Base-by-base conservation (phyloP, 78 protist genomes). In the Dictyostelium intermedium region DNA sequence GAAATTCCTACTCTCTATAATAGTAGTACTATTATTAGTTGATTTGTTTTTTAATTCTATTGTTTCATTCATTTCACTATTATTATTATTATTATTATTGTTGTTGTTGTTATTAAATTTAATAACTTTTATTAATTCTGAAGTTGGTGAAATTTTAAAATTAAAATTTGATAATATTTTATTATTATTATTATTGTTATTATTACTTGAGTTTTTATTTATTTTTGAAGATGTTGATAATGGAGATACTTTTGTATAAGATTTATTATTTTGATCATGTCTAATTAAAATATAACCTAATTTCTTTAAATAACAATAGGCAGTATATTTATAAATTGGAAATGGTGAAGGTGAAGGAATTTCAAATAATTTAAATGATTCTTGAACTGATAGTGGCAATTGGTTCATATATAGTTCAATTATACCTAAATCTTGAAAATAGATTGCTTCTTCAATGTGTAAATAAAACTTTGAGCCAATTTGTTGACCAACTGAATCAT, bases 371-470 rank as follows among this genome's bases (percentile, higher is more conserved):
- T 85, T 85, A 23, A 32, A 85, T 25, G 84, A 20, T 35, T 85
- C 92, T 85, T 85, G 92, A 7, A 85, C 32, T 2, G 70, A 70
- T 11, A 85, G 16, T 27, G 92, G 92, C 18, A 32, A 16, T 11
- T 35, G 61, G 34, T 85, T 85, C 13, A 66, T 47, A n/a, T 74
- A 53, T 18, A 85, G 25, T n/a, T 85, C 92, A 43, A 85, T 3
- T 20, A 30, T 39, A 37, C 84, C 83, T n/a, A 72, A 10, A 32
- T 70, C 81, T 53, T 53, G 53, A 1, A 85, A 23, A 53, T 76
- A 85, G 2, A 85, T 23, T 34, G 92, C 92, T 11, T 85, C 92
- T 25, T 85, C 92, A 32, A 85, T 43, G 39, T 76, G 25, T 8
- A 85, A 61, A 74, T 85, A 76, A 9, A 85, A 61, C 25, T 53